Conservation (phyloP, 441 rosid species). For the Mallotus repandus region DNA sequence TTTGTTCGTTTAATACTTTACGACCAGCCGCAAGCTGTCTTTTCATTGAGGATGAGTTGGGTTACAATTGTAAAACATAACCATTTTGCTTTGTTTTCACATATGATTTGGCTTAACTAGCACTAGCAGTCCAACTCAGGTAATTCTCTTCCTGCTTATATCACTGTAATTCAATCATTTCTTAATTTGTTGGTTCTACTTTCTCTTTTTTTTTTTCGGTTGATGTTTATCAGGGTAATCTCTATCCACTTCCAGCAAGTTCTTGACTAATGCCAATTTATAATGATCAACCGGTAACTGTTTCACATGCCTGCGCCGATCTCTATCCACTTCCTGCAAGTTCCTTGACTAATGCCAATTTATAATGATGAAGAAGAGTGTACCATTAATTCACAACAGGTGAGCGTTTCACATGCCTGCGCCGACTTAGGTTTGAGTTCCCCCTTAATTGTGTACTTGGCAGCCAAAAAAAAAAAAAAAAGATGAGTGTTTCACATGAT, state of each 20-base stretch:
- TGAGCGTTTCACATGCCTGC: background rate
- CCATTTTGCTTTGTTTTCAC: slow-evolving; percentile 12
- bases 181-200: too few species aligned
- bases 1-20: slow-evolving; percentile 12
- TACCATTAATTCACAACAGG: background rate
- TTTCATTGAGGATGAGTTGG: background rate
- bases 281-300: background rate
- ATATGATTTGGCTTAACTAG: background rate
- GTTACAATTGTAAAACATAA: background rate
- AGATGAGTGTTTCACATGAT: background rate
- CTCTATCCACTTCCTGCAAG: too few species aligned
- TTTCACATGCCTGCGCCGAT: background rate
- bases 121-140: background rate
- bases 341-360: slow-evolving; percentile 1
- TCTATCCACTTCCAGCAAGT: background rate
- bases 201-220: background rate
- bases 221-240: background rate
- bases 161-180: too few species aligned
- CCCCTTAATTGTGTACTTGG: too few species aligned
- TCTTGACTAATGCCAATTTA: background rate
- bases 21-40: slow-evolving; percentile 13
- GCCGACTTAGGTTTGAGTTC: too few species aligned
- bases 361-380: background rate
- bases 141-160: background rate
- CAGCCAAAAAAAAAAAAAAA: too few species aligned